Conservation (phyloP, 2,329 filamentous ascomycete genomes). For the Juglanconis juglandina region DNA sequence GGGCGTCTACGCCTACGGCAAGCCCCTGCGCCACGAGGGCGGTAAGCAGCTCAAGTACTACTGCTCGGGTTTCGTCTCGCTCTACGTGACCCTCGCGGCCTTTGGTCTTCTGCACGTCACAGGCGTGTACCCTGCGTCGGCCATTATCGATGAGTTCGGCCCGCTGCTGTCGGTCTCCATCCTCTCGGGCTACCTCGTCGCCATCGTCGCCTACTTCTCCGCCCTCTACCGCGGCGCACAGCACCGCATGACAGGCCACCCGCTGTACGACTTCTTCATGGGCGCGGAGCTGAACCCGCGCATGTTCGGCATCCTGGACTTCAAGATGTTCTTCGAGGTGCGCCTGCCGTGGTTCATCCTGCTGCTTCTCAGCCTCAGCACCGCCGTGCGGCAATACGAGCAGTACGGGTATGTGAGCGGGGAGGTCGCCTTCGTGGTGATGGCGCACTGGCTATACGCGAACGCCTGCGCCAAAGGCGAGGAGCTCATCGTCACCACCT, state of each 20-base stretch:
- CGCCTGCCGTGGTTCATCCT: conserved; percentile 84
- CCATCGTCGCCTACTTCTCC: conserved; percentile 81
- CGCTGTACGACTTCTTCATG: conserved; percentile 88
- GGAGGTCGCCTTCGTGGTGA: conserved; percentile 69
- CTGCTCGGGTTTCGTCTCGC: conserved; percentile 83
- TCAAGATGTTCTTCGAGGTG: conserved; percentile 92
- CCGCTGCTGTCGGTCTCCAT: conserved; percentile 91
- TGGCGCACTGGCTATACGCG: conserved; percentile 80
- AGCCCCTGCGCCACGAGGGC: conserved; percentile 76
- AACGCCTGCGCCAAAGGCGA: conserved; percentile 82
- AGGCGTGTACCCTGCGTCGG: conserved; percentile 85
- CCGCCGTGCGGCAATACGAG: conserved; percentile 72
- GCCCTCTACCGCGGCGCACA: conserved; percentile 75
- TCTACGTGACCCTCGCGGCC: conserved; percentile 79
- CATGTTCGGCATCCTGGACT: conserved; percentile 80
- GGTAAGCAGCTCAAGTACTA: conserved; percentile 90
- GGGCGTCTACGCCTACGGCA: conserved; percentile 83
- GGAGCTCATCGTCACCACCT: conserved; percentile 75
- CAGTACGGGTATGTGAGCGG: conserved; percentile 72
- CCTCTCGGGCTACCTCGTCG: conserved; percentile 80
- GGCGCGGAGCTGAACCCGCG: conserved; percentile 83
- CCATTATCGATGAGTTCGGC: conserved; percentile 91
- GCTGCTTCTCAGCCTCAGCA: conserved; percentile 65
- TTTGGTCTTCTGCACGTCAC: conserved; percentile 73
- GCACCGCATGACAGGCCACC: conserved; percentile 86